Conservation (phyloP, 106 monocot species). For the Dendrobium officinale region DNA sequence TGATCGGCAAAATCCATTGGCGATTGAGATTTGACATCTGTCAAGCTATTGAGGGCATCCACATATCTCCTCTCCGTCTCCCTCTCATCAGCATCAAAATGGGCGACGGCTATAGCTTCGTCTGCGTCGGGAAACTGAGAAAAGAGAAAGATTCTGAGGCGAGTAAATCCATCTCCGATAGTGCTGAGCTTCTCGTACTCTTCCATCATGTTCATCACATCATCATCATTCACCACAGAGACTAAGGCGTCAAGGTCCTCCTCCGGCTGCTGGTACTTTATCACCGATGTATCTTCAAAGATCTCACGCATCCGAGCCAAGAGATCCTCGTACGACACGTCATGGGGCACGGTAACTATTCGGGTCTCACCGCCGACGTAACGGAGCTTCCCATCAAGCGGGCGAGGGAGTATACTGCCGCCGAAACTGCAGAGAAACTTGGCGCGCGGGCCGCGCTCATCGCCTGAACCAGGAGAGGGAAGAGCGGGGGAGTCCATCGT, state of each 20-base stretch:
- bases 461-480: slow-evolving; percentile 15
- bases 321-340: slow-evolving; percentile 50
- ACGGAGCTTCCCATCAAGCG: slow-evolving; percentile 80
- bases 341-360: slow-evolving; percentile 62
- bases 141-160: slow-evolving; percentile 82
- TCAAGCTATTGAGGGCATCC: slow-evolving; percentile 71
- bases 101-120: slow-evolving; percentile 14
- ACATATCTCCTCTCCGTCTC: slow-evolving; percentile 87
- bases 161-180: slow-evolving; percentile 34
- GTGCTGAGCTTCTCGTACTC: slow-evolving; percentile 80
- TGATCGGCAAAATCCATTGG: slow-evolving; percentile 25
- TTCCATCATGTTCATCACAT: slow-evolving; percentile 95
- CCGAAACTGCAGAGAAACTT: slow-evolving; percentile 98
- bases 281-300: slow-evolving; percentile 48
- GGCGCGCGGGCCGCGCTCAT: slow-evolving; percentile 41
- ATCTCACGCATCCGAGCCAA: slow-evolving; percentile 60
- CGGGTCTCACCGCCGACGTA: slow-evolving; percentile 98
- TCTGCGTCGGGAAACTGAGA: slow-evolving; percentile 40
- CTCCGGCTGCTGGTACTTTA: slow-evolving; percentile 96
- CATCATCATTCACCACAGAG: slow-evolving; percentile 93
- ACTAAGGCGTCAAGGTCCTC: slow-evolving; percentile 92
- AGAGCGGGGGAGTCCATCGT: slow-evolving; percentile 8
- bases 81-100: slow-evolving; percentile 46
- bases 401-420: slow-evolving; percentile 88
- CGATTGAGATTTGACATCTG: slow-evolving; percentile 23